Evolutionary conservation across 495 filamentous ascomycete genomes (phyloP).

Genomic region (Annulohypoxylon maeteangense): DNA sequence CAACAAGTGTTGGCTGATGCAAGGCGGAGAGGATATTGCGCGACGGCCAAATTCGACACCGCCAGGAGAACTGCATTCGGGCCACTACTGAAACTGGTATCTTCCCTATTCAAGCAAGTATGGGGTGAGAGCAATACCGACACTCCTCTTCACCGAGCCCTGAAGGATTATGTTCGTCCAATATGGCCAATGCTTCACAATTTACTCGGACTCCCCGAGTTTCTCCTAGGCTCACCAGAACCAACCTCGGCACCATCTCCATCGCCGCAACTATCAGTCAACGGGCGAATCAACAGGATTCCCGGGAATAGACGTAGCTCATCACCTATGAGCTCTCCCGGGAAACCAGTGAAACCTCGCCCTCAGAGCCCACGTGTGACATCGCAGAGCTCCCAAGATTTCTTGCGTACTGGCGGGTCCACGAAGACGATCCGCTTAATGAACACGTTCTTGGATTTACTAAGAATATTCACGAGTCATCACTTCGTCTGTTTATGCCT

Average conservation of each 20-base stretch:
- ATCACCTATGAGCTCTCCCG: conserved; percentile 52
- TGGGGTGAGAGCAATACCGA: conserved; percentile 89
- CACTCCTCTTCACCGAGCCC: conserved; percentile 79
- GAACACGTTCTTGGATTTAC: conserved; percentile 85
- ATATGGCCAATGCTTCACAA: conserved; percentile 82
- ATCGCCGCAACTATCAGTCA: conserved; percentile 28
- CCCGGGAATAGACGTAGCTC: conserved; percentile 52
- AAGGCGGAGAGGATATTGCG: conserved; percentile 80
- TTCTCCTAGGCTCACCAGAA: conserved; percentile 63
- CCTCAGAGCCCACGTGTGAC: conserved; percentile 45
- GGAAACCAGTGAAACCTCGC: conserved; percentile 38
- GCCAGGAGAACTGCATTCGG: conserved; percentile 83
- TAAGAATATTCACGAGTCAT: conserved; percentile 78
- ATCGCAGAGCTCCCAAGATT: conserved; percentile 71
- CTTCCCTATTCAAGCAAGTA: conserved; percentile 87
- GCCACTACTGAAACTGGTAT: conserved; percentile 80
- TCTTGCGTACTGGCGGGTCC: conserved; percentile 73
- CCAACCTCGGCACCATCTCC: conserved; percentile 31
- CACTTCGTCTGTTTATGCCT: conserved; percentile 85
- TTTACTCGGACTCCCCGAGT: conserved; percentile 82
- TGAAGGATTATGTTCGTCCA: conserved; percentile 77
- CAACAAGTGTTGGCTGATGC: conserved; percentile 80
- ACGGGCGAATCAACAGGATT: conserved; percentile 33
- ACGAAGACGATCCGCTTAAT: conserved; percentile 81
- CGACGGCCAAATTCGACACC: conserved; percentile 86